These are phyloP conservation scores for Saturnispora mendoncae DNA, from an alignment of 805 yeast genomes.

Conservation along the genomic window DNA sequence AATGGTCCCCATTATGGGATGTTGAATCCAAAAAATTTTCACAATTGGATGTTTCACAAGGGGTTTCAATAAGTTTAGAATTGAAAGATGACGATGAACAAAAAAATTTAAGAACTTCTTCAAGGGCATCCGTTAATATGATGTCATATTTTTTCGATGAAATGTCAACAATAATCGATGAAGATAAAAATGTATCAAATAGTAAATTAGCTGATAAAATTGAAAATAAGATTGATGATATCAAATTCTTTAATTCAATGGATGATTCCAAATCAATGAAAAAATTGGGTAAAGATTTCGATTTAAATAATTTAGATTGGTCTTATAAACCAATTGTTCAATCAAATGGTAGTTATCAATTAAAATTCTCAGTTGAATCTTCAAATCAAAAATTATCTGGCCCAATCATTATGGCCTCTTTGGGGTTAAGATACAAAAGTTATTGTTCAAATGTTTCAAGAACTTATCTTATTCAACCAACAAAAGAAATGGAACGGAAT, in stretches of 20 bases:
- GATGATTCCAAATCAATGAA: conserved; percentile 39
- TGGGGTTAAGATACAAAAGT: conserved; percentile 80
- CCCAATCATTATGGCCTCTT: conserved; percentile 73
- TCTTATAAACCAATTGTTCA: conserved; percentile 86
- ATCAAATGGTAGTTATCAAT: conserved; percentile 78
- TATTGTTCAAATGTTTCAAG: conserved; percentile 85
- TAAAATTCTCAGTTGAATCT: conserved; percentile 76
- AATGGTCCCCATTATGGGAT: conserved; percentile 51
- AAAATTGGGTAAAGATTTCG: conserved; percentile 60
- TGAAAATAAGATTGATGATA: conserved; percentile 75
- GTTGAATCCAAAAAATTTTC: conserved; percentile 30
- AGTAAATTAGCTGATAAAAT: conserved; percentile 62
- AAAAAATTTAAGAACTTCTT: conserved; percentile 53
- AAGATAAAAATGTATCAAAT: conserved; percentile 70
- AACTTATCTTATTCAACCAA: conserved; percentile 84
- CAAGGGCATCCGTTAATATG: conserved; percentile 68
- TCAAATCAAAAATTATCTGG: conserved; percentile 55
- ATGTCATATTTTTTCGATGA: conserved; percentile 81
- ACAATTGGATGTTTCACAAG: conserved; percentile 44
- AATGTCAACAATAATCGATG: conserved; percentile 81
- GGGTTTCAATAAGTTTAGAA: conserved; percentile 53
- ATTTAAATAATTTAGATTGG: conserved; percentile 78
- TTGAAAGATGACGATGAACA: conserved; percentile 75
- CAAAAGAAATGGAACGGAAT: conserved; percentile 65
- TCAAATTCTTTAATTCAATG: conserved; percentile 50